Conservation (phyloP, 306 rosid species). For the Coriaria nepalensis region DNA sequence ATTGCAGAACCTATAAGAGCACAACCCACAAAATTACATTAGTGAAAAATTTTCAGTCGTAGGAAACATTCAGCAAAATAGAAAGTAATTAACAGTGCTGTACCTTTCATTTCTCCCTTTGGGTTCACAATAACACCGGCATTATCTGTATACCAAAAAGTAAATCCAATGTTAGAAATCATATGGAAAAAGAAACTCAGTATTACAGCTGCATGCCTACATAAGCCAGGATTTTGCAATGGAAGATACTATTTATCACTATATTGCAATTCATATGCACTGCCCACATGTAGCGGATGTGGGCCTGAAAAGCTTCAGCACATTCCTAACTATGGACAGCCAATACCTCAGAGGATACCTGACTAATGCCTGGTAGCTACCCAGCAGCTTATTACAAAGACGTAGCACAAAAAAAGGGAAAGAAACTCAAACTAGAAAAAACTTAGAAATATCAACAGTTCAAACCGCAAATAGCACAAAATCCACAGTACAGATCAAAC, state of each 20-base stretch:
- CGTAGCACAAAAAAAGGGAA: too few relatives aligned
- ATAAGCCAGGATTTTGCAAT: too few relatives aligned
- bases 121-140: constrained; percentile 52
- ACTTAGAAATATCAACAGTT: not conserved
- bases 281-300: constrained; percentile 34
- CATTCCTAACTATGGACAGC: constrained; percentile 34
- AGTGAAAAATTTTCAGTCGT: too few relatives aligned
- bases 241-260: too few relatives aligned
- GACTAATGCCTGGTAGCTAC: constrained; percentile 17
- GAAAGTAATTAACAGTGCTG: not conserved
- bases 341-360: constrained; percentile 16
- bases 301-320: constrained; percentile 18
- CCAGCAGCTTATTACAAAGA: too few relatives aligned
- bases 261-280: constrained; percentile 6
- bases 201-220: too few relatives aligned
- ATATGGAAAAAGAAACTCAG: too few relatives aligned
- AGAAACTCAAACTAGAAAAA: not conserved
- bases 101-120: constrained; percentile 54
- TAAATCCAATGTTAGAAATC: not conserved
- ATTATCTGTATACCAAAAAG: constrained; percentile 21
- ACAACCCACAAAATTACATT: not conserved
- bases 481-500: not conserved
- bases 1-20: constrained; percentile 37
- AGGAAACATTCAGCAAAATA: not conserved
- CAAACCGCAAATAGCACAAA: too few relatives aligned